A percentile compares a stretch with the other conserved stretches of the same genome.
phyloP scores from a whole-genome alignment of 495 filamentous ascomycete genomes.

The Penicillium pancosmium region DNA sequence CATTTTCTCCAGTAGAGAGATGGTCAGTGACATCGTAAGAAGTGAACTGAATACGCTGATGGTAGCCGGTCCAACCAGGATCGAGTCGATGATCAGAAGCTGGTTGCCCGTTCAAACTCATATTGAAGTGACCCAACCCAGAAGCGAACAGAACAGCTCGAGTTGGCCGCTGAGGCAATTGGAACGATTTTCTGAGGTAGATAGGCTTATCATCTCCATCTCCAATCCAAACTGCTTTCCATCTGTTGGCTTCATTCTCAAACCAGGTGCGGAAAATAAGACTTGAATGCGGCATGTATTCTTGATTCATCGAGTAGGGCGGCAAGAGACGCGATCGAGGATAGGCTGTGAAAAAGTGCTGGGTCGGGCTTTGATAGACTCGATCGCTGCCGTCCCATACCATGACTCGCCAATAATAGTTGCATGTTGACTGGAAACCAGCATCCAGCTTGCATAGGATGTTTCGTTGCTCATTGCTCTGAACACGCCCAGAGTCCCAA shows the following conservation, averaged over 20 bases:
- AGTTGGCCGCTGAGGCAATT: conserved; percentile 11
- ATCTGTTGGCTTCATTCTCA: conserved; percentile 29
- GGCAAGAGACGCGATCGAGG: conserved; percentile 27
- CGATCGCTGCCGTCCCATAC: conserved; percentile 24
- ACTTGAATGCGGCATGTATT: conserved; percentile 34
- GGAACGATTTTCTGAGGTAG: conserved; percentile 30
- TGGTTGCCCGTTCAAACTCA: conserved; percentile 26
- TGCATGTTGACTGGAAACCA: conserved; percentile 29
- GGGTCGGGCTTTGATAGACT: conserved; percentile 17
- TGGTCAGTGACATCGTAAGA: conserved; percentile 30
- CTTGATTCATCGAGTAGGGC: conserved; percentile 37
- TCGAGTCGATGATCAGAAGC: conserved; percentile 32
- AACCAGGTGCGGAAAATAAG: conserved; percentile 38
- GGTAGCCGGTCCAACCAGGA: conserved; percentile 37
- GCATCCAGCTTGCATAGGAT: conserved; percentile 25
- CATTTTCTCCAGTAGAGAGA: conserved; percentile 21
- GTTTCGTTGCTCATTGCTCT: conserved; percentile 30
- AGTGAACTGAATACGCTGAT: conserved; percentile 29
- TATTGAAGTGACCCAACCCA: conserved; percentile 34
- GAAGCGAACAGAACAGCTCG: conserved; percentile 30
- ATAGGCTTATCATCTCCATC: conserved; percentile 36
- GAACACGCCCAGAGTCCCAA: conserved; percentile 31
- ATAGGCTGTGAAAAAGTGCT: conserved; percentile 31
- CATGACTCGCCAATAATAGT: conserved; percentile 27
- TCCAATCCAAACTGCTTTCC: conserved; percentile 37